phyloP scores from a whole-genome alignment of 495 filamentous ascomycete species.

The Hyaloscypha finlandica region DNA sequence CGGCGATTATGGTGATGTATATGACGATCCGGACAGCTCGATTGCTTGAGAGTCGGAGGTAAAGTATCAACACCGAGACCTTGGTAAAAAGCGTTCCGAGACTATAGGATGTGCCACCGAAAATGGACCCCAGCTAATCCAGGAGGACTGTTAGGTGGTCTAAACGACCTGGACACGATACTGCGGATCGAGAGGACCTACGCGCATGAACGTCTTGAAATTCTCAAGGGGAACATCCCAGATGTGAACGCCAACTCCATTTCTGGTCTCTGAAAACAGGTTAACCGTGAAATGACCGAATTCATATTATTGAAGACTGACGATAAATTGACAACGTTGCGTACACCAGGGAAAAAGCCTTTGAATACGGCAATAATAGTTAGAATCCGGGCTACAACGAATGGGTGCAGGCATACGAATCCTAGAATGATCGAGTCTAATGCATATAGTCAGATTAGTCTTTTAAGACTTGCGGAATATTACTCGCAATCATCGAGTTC shows the following conservation, averaged over 20 bases:
- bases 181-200: too few species aligned
- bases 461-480: not conserved
- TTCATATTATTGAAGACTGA: too few species aligned
- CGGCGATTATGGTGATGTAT: constrained; percentile 31
- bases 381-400: too few species aligned
- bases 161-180: too few species aligned
- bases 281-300: not conserved
- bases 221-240: constrained; percentile 21
- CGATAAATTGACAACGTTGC: too few species aligned
- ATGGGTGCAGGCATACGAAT: too few species aligned
- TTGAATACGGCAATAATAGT: too few species aligned
- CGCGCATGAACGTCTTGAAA: not conserved
- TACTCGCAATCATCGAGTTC: constrained; percentile 35
- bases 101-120: constrained; percentile 30
- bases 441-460: too few species aligned
- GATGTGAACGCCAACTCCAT: constrained; percentile 17
- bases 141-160: too few species aligned
- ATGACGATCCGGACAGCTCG: constrained; percentile 27
- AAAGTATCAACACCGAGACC: constrained; percentile 78
- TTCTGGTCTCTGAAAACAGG: constrained; percentile 13
- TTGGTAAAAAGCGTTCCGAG: constrained; percentile 57
- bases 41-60: constrained; percentile 20
- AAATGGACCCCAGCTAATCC: constrained; percentile 27
- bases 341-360: too few species aligned
- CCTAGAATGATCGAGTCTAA: too few species aligned